A percentile compares a stretch with the other conserved stretches of the same genome.
phyloP scores from a whole-genome alignment of 179 eudicot species.

The Carnegiea gigantea region DNA sequence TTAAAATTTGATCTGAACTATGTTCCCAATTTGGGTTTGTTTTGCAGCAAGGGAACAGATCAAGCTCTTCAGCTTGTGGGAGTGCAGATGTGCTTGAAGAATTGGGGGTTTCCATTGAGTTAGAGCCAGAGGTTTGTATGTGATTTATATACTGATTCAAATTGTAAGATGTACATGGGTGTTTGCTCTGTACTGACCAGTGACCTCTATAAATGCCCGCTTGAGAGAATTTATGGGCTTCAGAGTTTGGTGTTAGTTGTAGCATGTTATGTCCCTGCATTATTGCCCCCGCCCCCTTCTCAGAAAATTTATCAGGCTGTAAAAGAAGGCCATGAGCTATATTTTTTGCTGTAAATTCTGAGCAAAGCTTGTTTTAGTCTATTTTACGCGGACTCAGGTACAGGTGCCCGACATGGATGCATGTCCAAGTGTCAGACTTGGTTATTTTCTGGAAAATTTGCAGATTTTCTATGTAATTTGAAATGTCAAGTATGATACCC shows the following conservation, averaged over 20 bases:
- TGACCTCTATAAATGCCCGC: conserved; percentile 6
- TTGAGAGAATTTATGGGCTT: conserved; percentile 16
- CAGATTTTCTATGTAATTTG: too few relatives aligned
- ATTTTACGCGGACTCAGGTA: too few relatives aligned
- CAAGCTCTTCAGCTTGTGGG: conserved; percentile 98
- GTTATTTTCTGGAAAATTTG: too few relatives aligned
- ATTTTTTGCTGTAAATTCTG: background rate
- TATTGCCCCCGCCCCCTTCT: background rate
- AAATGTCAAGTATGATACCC: too few relatives aligned
- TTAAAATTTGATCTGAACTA: background rate
- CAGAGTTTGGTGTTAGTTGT: conserved; percentile 16
- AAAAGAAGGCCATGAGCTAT: too few relatives aligned
- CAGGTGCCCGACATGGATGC: too few relatives aligned
- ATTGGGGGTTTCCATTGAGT: conserved; percentile 74
- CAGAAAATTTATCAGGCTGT: background rate
- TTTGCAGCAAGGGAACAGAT: conserved; percentile 93
- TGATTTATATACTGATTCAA: background rate
- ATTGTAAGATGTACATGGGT: background rate
- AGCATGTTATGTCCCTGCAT: conserved; percentile 1
- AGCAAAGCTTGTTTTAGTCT: background rate
- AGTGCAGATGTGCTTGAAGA: conserved; percentile 96
- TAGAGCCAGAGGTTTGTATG: conserved; percentile 75
- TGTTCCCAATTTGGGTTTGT: background rate
- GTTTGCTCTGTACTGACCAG: conserved; percentile 3
- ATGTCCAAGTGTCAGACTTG: too few relatives aligned